Base-by-base conservation (phyloP, 495 filamentous ascomycete species). In the Lophiotrema nucula region DNA sequence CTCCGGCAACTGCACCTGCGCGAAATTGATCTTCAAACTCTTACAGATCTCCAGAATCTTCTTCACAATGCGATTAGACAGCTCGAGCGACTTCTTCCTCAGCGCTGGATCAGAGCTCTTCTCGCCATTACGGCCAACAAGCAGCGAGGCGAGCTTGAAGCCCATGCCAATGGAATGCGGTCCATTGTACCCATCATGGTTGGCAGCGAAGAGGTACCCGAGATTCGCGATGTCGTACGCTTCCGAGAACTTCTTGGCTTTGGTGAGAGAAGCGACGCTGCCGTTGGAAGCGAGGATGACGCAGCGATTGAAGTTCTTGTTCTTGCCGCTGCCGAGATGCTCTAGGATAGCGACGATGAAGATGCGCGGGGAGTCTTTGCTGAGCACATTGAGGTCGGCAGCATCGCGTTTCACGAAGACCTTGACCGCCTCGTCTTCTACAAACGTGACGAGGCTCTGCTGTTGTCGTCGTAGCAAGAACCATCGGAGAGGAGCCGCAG, bases 301-400 rank as follows among this genome's bases (percentile, higher is more conserved):
- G 24, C 45, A 28, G n/a, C 60, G 60, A 22, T 38, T 31, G 31
- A 58, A 63, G 33, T 53, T 33, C 39, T 35, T 47, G 54, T 39
- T 53, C 47, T 41, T 52, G 24, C 49, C 18, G 10, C 28, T 41
- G 24, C 60, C 60, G 16, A 63, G 21, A 16, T 63, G 27, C 13
- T 58, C 54, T 6, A 63, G 27, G 46, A 63, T 63, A n/a, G 22
- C 54, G 47, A 58, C 38, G 31, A 63, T 58, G 47, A 63, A 63
- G 24, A 63, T 53, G 18, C 46, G 45, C 19, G 60, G 54, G 1
- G 60, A 63, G 13, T 58, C 54, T 24, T 58, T 58, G 31, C 46
- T 52, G 45, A 58, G 38, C 22, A 37, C 24, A 15, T 58, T 28
- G 2, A 63, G 39, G n/a, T 57, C 28, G 5, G 42, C 21, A 24